These are phyloP conservation scores for Penicillium sp. DNA, from an alignment of 2,329 filamentous ascomycete genomes.

Conservation along the genomic window DNA sequence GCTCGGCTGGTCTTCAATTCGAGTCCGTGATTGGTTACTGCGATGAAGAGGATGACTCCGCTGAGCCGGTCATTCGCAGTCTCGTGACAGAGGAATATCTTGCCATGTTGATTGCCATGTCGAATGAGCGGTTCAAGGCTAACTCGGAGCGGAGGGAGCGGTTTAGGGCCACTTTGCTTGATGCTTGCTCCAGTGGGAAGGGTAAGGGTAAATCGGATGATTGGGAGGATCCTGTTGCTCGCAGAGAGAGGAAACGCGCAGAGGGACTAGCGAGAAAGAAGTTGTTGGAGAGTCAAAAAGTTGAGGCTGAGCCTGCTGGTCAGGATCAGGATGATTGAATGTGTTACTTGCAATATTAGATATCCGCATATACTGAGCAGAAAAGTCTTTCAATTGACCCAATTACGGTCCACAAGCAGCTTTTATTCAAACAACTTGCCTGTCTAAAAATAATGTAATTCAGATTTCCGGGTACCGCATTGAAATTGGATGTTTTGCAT, in stretches of 20 bases:
- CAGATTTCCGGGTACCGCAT: too few relatives aligned
- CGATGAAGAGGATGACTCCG: slow-evolving; percentile 36
- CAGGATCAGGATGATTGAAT: slow-evolving; percentile 4
- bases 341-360: too few relatives aligned
- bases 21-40: slow-evolving; percentile 75
- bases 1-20: slow-evolving; percentile 79
- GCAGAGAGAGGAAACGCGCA: slow-evolving; percentile 45
- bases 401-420: too few relatives aligned
- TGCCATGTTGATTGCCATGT: slow-evolving; percentile 66
- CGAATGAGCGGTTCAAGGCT: slow-evolving; percentile 63
- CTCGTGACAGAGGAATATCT: slow-evolving; percentile 72
- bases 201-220: slow-evolving; percentile 19
- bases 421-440: too few relatives aligned
- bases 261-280: slow-evolving; percentile 46
- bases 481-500: too few relatives aligned
- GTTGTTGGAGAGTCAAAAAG: slow-evolving; percentile 22
- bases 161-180: slow-evolving; percentile 37
- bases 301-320: slow-evolving; percentile 8
- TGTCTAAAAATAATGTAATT: too few relatives aligned
- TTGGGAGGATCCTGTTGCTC: slow-evolving; percentile 45
- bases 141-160: slow-evolving; percentile 47
- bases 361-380: too few relatives aligned
- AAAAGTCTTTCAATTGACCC: too few relatives aligned
- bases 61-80: slow-evolving; percentile 48
- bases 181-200: slow-evolving; percentile 21